These are phyloP conservation scores for Otatea glauca DNA, from an alignment of 176 grass and related monocot species.

Conservation along the genomic window DNA sequence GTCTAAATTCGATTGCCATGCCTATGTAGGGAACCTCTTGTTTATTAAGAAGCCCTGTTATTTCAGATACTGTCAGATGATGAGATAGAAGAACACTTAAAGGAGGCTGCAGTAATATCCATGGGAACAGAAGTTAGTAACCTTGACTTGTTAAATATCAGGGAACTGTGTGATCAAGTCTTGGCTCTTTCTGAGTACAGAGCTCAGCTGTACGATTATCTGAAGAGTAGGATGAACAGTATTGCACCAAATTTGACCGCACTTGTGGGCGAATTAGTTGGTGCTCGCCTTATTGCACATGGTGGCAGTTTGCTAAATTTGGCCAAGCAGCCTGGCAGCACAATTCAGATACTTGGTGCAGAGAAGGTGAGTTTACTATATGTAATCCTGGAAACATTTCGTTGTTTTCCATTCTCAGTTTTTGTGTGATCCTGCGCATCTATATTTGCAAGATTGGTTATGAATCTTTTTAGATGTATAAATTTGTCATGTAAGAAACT, in stretches of 20 bases:
- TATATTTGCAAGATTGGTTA: neutral
- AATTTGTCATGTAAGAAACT: neutral
- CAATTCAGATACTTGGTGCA: constrained; percentile 89
- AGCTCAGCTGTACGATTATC: constrained; percentile 82
- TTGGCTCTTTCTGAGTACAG: constrained; percentile 93
- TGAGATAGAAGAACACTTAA: constrained; percentile 75
- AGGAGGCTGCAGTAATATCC: constrained; percentile 81
- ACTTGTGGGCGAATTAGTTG: constrained; percentile 67
- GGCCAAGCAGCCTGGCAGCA: constrained; percentile 88
- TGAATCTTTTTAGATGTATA: neutral
- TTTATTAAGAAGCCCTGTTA: constrained; percentile 13
- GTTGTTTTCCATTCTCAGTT: neutral
- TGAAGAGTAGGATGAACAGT: constrained; percentile 81
- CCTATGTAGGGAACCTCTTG: neutral
- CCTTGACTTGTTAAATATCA: constrained; percentile 78
- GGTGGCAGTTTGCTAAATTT: constrained; percentile 88
- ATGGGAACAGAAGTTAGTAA: constrained; percentile 97
- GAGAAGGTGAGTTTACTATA: constrained; percentile 70
- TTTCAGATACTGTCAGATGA: constrained; percentile 66
- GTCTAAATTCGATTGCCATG: neutral
- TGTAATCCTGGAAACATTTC: neutral
- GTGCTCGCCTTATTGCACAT: constrained; percentile 87
- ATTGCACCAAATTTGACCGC: constrained; percentile 85
- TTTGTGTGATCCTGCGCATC: neutral
- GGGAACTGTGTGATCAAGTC: constrained; percentile 80